phyloP scores from a whole-genome alignment of 306 rosid genomes.

The Biancaea sappan region DNA sequence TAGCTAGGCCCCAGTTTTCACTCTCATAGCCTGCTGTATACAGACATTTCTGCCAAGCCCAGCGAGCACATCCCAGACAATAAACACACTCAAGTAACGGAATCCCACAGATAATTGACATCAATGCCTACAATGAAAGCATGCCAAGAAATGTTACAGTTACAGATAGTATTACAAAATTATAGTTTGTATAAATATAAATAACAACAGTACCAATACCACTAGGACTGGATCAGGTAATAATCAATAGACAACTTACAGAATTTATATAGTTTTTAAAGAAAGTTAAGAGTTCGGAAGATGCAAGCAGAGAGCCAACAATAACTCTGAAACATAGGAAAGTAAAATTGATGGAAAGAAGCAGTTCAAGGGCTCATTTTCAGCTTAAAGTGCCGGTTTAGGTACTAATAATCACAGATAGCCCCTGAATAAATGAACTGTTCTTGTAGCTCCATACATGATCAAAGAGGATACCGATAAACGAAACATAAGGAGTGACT shows the following conservation, averaged over 20 bases:
- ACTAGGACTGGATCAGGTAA: constrained; percentile 29
- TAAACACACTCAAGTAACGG: constrained; percentile 91
- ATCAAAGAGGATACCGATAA: constrained; percentile 17
- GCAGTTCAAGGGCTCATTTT: neutral
- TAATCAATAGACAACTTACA: constrained; percentile 22
- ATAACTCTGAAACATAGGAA: constrained; percentile 2
- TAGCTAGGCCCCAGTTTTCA: constrained; percentile 87
- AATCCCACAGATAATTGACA: constrained; percentile 82
- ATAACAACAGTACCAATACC: constrained; percentile 13
- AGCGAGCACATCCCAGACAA: constrained; percentile 88
- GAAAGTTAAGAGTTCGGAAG: neutral
- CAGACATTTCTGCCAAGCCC: constrained; percentile 89
- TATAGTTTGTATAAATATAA: neutral
- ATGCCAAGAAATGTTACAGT: constrained; percentile 28
- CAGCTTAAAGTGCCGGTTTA: neutral
- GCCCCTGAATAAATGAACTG: neutral
- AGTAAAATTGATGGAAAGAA: constrained; percentile 2
- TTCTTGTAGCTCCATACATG: neutral
- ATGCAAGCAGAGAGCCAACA: neutral
- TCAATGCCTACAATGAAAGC: constrained; percentile 54
- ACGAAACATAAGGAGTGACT: constrained; percentile 13
- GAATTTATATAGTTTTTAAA: neutral
- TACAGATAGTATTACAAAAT: neutral
- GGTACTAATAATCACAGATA: neutral
- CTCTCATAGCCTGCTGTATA: constrained; percentile 92